Evolutionary conservation across 2,329 filamentous ascomycete genomes (phyloP), one percentile per base, ranked within the genome.

Genomic region (Shiraia bambusicola): DNA sequence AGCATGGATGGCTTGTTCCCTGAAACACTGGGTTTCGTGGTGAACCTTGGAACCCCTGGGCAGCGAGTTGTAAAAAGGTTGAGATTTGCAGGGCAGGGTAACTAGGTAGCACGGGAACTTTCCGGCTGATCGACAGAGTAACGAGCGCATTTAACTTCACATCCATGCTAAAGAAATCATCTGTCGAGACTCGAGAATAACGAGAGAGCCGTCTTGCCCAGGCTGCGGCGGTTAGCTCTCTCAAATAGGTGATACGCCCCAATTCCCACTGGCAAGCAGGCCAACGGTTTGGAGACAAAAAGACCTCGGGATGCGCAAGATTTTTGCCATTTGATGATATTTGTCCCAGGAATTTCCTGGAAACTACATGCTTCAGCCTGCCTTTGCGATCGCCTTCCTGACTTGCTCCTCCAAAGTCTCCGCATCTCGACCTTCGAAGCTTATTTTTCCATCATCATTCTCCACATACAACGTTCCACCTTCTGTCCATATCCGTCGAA

Each of bases 401-500:
- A 81, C 72, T 25, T 75, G 69, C 37, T 72, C 69, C 40, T 71
- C 64, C 48, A 88, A 58, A 0, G 73, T 76, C 42, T 84, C 79
- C 37, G 30, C 19, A 22, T 63, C 17, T 78, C 69, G 7, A 73
- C 74, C 3, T 72, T 72, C 40, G 6, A 52, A 42, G 6, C 58
- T 66, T 36, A 88, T 74, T 1, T 74, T 54, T 19, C 73, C 76
- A 54, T 89, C 88, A 59, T 87, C 84, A 40, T 82, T 78, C 65
- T 79, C 78, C 1, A 81, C 77, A 59, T 89, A 88, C 32, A 88
- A 63, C 0, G 86, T 89, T 1, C 83, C 82, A 0, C 86, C 86
- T 55, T 86, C 80, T 0, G 79, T 78, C 86, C 86, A 89, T 36
- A 89, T 89, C 13, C 86, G 71, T 32, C 82, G 72, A 50, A 89